A percentile compares a stretch with the other conserved stretches of the same genome.
Evolutionary conservation across 352 stramenopile species (phyloP).

Genomic region (Phytophthora brassicae): DNA sequence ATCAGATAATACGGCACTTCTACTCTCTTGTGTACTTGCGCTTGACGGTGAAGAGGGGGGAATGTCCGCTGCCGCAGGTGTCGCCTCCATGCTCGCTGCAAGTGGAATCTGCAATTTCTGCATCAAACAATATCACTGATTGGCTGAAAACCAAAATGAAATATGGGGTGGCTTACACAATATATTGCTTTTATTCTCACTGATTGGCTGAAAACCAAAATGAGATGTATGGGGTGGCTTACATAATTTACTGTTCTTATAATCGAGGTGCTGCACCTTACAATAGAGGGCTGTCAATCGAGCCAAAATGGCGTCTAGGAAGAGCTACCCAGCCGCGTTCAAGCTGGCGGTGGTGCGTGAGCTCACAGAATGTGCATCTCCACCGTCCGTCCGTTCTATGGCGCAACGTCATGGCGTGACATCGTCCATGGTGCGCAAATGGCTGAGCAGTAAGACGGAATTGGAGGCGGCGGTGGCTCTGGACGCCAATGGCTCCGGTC

Average conservation of each 20-base stretch:
- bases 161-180: too few species aligned
- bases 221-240: too few species aligned
- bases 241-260: neutral
- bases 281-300: neutral
- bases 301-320: conserved; percentile 19
- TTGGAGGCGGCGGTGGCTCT: conserved; percentile 33
- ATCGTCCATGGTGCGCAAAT: conserved; percentile 37
- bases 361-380: conserved; percentile 5
- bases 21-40: conserved; percentile 1
- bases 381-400: conserved; percentile 22
- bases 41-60: conserved; percentile 3
- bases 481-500: neutral
- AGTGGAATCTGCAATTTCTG: too few species aligned
- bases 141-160: too few species aligned
- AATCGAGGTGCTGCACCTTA: neutral
- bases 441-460: conserved; percentile 20
- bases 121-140: too few species aligned
- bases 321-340: conserved; percentile 32
- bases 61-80: conserved; percentile 7
- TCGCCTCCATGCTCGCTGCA: conserved; percentile 26
- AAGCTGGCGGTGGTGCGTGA: conserved; percentile 35
- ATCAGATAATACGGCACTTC: conserved; percentile 2
- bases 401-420: conserved; percentile 28
- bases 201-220: conserved; percentile 31
- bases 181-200: neutral